Conservation (phyloP, 208 protist species). For the Crithidia expoeki region DNA sequence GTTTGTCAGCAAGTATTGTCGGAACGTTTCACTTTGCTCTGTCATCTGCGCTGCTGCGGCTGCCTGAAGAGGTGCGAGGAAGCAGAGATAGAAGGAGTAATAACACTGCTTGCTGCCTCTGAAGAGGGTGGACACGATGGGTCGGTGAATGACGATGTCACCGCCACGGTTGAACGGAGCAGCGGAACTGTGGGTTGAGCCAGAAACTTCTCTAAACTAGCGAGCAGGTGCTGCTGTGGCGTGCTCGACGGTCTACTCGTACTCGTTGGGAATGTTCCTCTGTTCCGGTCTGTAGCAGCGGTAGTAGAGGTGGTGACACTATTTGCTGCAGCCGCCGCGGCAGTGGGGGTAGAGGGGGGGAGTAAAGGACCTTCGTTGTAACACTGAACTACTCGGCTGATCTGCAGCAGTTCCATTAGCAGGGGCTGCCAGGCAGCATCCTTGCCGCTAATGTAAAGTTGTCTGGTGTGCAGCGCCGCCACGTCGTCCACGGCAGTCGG, state of each 20-base stretch:
- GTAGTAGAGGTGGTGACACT: no score
- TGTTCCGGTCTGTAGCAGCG: no score
- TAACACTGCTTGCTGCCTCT: no score
- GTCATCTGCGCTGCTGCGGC: constrained; percentile 24
- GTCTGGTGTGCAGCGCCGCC: constrained; percentile 35
- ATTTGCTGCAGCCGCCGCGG: background rate
- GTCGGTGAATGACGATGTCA: no score
- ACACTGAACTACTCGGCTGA: constrained; percentile 78
- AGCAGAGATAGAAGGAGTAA: no score
- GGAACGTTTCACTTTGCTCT: constrained; percentile 28
- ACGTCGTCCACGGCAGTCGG: constrained; percentile 40
- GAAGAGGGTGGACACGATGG: no score
- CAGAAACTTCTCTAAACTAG: constrained; percentile 41
- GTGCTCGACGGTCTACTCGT: constrained; percentile 4
- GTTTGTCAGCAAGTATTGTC: constrained; percentile 13
- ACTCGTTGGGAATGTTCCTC: background rate
- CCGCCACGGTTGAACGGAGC: background rate
- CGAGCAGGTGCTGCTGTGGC: constrained; percentile 38
- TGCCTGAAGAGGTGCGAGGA: constrained; percentile 21
- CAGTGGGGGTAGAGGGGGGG: background rate
- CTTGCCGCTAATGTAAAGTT: constrained; percentile 77
- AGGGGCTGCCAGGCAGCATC: constrained; percentile 78
- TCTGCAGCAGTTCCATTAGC: constrained; percentile 55
- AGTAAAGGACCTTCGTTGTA: constrained; percentile 45
- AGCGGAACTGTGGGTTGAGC: constrained; percentile 26